Base-by-base conservation (phyloP, 768 basidiomycete species). In the Termitomyces sp. region DNA sequence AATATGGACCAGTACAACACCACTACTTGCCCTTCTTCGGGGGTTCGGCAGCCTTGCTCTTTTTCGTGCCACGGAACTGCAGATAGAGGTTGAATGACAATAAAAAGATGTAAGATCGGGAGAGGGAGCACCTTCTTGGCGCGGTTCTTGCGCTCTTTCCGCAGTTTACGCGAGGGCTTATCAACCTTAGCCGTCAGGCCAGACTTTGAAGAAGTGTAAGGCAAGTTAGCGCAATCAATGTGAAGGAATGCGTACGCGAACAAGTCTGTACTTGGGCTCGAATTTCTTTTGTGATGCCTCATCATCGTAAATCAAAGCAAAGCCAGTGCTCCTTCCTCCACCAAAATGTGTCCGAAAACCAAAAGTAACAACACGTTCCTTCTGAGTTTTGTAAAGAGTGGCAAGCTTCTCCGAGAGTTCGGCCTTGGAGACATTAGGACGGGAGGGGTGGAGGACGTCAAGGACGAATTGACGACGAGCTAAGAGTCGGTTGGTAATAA, bases 111-210 rank as follows among this genome's bases (percentile, higher is more conserved):
- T 23, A 56, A 43, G 28, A 32, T 23, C 57, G 16, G 49, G 16
- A 49, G 20, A 26, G 13, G 61, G 41, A 60, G 20, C 30, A 93
- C 95, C 88, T 98, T 98, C 91, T 99, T 99, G 63, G 91, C 85
- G 73, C 96, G 88, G 80, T 99, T 99, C 86, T 99, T 99, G 70
- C 97, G 87, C 82, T 98, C 96, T 82, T 98, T 98, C 77, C 97
- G 89, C 77, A 98, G 87, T 76, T 98, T 98, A 71, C 97, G 90
- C 64, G 93, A 94, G 56, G 96, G 80, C 76, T 89, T 93, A 46
- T 93, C 91, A 63, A 89, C 87, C 80, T 98, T 97, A 63, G 81
- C 59, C 36, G 68, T 72, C 50, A 94, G 72, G 54, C 89, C 88
- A 64, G 81, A 84, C 92, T 93, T 59, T 6, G 13, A 20, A 5